phyloP scores from a whole-genome alignment of 495 filamentous ascomycete genomes.

The Parmelia sp. region DNA sequence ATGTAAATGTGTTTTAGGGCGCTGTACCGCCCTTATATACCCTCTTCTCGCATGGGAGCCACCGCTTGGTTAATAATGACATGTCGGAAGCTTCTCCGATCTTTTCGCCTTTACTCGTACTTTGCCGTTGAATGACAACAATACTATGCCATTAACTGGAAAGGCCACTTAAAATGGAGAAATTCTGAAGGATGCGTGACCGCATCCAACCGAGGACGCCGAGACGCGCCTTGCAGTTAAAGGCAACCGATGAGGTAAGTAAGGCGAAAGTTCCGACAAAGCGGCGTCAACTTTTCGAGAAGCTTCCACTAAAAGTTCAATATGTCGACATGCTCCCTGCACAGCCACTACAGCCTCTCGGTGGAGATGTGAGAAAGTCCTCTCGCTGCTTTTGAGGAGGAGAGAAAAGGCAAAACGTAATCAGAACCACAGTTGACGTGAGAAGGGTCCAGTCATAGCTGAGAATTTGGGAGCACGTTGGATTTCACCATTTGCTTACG shows the following conservation, averaged over 20 bases:
- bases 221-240: constrained; percentile 23
- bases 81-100: background rate
- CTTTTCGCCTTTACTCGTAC: background rate
- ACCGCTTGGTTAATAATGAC: constrained; percentile 1
- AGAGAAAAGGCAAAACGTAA: constrained; percentile 2
- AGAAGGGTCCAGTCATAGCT: background rate
- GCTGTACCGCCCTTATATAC: constrained; percentile 18
- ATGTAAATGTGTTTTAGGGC: background rate
- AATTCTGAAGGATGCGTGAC: background rate
- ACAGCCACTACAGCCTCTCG: too few relatives aligned
- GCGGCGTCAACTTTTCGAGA: background rate
- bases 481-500: background rate
- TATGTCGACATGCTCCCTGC: background rate
- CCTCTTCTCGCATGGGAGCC: background rate
- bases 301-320: background rate
- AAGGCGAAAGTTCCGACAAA: background rate
- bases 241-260: constrained; percentile 15
- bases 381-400: background rate
- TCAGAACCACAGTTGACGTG: background rate
- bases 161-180: constrained; percentile 3
- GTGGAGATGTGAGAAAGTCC: background rate
- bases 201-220: constrained; percentile 11
- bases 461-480: background rate
- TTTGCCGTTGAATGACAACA: background rate
- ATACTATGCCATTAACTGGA: constrained; percentile 28